These are phyloP conservation scores for Penicillium turbatum DNA, from an alignment of 495 filamentous ascomycete species.

Conservation along the genomic window DNA sequence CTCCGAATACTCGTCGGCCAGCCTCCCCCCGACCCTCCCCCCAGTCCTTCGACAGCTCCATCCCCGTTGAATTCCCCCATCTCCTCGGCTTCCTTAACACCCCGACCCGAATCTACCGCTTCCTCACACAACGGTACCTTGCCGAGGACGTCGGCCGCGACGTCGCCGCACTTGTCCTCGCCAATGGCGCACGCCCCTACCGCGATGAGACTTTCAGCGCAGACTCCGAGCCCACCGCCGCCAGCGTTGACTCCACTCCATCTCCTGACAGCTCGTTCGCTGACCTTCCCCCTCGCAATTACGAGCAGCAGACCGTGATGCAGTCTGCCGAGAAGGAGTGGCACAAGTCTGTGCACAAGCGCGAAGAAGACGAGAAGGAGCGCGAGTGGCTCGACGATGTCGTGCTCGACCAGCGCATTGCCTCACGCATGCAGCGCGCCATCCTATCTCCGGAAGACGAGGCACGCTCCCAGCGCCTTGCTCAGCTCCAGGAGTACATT, in stretches of 20 bases:
- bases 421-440: conserved; percentile 76
- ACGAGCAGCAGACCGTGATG: conserved; percentile 70
- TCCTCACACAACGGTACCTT: conserved; percentile 76
- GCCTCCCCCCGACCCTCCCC: conserved; percentile 60
- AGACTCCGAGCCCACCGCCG: conserved; percentile 21
- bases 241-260: conserved; percentile 34
- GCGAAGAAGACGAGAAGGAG: conserved; percentile 51
- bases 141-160: conserved; percentile 89
- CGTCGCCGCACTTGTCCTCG: conserved; percentile 78
- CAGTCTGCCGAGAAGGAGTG: conserved; percentile 78
- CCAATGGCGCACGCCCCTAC: conserved; percentile 51
- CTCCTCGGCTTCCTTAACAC: conserved; percentile 93
- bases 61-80: conserved; percentile 77
- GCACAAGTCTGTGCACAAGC: conserved; percentile 74
- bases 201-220: conserved; percentile 25
- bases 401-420: conserved; percentile 73
- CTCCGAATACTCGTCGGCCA: conserved; percentile 59
- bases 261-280: conserved; percentile 15
- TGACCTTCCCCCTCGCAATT: conserved; percentile 20
- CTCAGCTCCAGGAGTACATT: conserved; percentile 61
- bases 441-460: conserved; percentile 60
- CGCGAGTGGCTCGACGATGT: conserved; percentile 74
- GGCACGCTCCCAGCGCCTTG: conserved; percentile 57
- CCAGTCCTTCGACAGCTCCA: conserved; percentile 56
- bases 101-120: conserved; percentile 79